Evolutionary conservation across 2,329 filamentous ascomycete species (phyloP).

Genomic region (Trichoderma hamatum): DNA sequence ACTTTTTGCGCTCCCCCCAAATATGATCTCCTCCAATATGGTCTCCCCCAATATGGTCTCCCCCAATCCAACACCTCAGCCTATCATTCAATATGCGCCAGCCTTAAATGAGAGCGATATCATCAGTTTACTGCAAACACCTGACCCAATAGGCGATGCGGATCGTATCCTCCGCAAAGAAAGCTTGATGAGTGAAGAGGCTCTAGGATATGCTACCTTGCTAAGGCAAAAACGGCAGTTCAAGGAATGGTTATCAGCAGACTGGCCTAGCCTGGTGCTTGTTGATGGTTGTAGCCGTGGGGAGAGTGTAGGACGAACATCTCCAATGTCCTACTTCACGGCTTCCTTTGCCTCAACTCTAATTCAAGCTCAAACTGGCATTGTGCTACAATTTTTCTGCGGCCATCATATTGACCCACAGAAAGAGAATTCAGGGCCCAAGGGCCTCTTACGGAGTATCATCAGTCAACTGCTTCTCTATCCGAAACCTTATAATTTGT

Average conservation of each 20-base stretch:
- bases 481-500: constrained; percentile 9
- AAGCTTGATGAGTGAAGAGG: constrained; percentile 23
- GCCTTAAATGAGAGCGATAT: constrained; percentile 3
- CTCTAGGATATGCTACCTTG: constrained; percentile 5
- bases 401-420: neutral
- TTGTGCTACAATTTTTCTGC: constrained; percentile 21
- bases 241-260: constrained; percentile 10
- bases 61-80: neutral
- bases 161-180: constrained; percentile 23
- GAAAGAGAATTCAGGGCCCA: neutral
- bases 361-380: constrained; percentile 2
- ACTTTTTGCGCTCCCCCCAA: constrained; percentile 1
- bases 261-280: constrained; percentile 11
- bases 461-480: constrained; percentile 14
- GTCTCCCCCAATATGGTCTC: neutral
- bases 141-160: constrained; percentile 7
- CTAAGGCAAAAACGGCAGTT: constrained; percentile 15
- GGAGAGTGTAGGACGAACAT: constrained; percentile 16
- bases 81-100: neutral
- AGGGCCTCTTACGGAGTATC: constrained; percentile 7
- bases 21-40: neutral
- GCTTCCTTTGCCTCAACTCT: constrained; percentile 20
- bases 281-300: constrained; percentile 15
- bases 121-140: constrained; percentile 7
- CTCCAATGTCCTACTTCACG: constrained; percentile 20